Evolutionary conservation across 148 eudicot species (phyloP), one percentile per base, ranked within the genome.

Genomic region (Simmondsia chinensis): DNA sequence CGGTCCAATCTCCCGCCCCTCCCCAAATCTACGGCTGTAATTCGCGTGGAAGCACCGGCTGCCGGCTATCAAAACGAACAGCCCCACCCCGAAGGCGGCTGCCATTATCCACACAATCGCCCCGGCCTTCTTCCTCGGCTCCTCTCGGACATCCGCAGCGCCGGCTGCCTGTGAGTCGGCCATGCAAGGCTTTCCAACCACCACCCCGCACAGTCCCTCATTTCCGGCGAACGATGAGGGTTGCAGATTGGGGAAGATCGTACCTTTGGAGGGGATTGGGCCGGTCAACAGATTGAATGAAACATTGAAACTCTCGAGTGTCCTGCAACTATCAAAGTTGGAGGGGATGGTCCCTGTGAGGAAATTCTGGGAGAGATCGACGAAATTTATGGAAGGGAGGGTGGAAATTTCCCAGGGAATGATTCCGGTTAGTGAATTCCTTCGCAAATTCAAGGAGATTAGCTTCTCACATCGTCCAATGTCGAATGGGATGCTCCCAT

Each of bases 321-420:
- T 91, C 2, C 64, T 51, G 50, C 83, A 82, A 39, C 55, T 72
- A 17, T 61, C 80, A 39, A 91, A 91, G 45, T 57, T 73, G 3
- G 86, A 72, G 2, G 99, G 94, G 12, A 91, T 91, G 4, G 74
- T 51, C 18, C 99, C 99, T 0, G 75, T 57, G 5, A 91, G 60
- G 4, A 36, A 24, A 49, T 91, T 91, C 12, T 75, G 43, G 0
- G 94, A 74, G 4, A 91, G 55, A 71, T 91, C 94, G 1, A 91
- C 79, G 39, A 76, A 65, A 39, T 78, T 86, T 33, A 91, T 86
- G 2, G 89, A 64, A 12, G 94, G 94, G 7, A 91, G 64, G 2
- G 83, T 75, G 1, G 99, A 91, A 6, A 91, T 77, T 58, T 86
- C 89, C 96, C 96, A 86, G 0, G 99, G 99, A 43, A 91, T 86